Evolutionary conservation across 2,329 filamentous ascomycete genomes (phyloP).

Genomic region (Cladobotryum protrusum): DNA sequence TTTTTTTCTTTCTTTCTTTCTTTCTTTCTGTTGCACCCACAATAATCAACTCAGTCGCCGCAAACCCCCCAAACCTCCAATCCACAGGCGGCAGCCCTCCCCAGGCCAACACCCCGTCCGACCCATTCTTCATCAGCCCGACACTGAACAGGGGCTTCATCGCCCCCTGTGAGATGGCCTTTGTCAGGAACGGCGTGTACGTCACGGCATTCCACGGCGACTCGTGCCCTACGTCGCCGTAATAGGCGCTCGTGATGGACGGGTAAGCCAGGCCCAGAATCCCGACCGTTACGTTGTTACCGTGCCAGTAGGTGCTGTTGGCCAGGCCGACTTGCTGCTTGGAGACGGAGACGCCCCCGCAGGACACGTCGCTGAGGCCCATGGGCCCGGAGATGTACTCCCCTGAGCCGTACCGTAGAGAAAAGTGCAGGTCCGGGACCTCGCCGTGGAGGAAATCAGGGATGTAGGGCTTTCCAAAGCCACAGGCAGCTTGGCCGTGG

Average conservation of each 20-base stretch:
- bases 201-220: constrained; percentile 31
- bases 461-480: constrained; percentile 35
- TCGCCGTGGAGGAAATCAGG: constrained; percentile 34
- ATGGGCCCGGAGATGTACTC: constrained; percentile 42
- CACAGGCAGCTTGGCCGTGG: constrained; percentile 29
- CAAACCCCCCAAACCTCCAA: constrained; percentile 23
- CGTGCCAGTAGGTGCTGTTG: constrained; percentile 44
- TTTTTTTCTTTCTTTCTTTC: too few relatives aligned
- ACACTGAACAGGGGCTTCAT: constrained; percentile 43
- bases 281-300: constrained; percentile 46
- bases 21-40: constrained; percentile 35
- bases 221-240: constrained; percentile 33
- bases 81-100: constrained; percentile 39
- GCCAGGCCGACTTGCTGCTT: constrained; percentile 44
- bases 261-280: constrained; percentile 47
- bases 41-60: constrained; percentile 38
- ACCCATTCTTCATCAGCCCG: constrained; percentile 41
- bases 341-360: constrained; percentile 39
- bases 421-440: constrained; percentile 39
- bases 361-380: constrained; percentile 39
- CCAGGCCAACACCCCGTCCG: constrained; percentile 39
- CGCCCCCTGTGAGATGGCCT: constrained; percentile 39
- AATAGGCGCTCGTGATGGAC: constrained; percentile 43
- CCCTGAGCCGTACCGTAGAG: constrained; percentile 42
- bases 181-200: constrained; percentile 45